Conservation (phyloP, 2,329 filamentous ascomycete species). For the Monosporascus ibericus region DNA sequence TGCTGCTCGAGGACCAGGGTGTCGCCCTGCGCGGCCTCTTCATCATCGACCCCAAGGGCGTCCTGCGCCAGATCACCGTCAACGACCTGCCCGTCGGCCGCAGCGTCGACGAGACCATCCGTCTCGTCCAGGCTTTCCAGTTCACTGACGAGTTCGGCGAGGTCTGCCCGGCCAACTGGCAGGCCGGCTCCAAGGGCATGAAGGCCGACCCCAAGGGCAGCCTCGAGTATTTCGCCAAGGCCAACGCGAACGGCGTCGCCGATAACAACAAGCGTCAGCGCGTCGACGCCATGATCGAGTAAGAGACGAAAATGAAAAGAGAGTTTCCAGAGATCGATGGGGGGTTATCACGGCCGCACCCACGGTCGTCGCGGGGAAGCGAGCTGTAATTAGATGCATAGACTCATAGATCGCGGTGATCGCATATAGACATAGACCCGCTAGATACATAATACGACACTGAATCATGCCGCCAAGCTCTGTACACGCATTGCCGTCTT, state of each 20-base stretch:
- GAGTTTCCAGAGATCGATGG: too few species aligned
- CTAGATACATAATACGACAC: too few species aligned
- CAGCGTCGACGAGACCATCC: constrained; percentile 57
- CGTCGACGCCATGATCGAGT: constrained; percentile 11
- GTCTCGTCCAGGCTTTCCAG: constrained; percentile 68
- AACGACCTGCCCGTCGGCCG: constrained; percentile 61
- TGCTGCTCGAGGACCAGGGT: constrained; percentile 58
- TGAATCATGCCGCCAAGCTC: too few species aligned
- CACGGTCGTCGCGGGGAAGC: too few species aligned
- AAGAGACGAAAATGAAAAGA: neutral
- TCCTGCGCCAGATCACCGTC: constrained; percentile 57
- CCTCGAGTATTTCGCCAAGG: constrained; percentile 39
- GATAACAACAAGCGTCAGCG: constrained; percentile 24
- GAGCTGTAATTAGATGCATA: too few species aligned
- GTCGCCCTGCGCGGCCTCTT: constrained; percentile 59
- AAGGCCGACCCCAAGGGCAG: constrained; percentile 47
- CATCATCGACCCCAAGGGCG: constrained; percentile 59
- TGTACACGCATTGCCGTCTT: too few species aligned
- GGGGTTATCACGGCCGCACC: too few species aligned
- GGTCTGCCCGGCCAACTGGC: constrained; percentile 54
- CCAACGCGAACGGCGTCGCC: constrained; percentile 21
- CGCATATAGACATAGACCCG: too few species aligned
- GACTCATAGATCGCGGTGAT: too few species aligned
- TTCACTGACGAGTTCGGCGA: constrained; percentile 81
- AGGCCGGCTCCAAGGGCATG: constrained; percentile 40